Percentiles rank a stretch among this genome's conserved stretches.
Evolutionary conservation across 176 grass and related monocot species (phyloP).

Genomic region (Eremochloa ophiuroides): DNA sequence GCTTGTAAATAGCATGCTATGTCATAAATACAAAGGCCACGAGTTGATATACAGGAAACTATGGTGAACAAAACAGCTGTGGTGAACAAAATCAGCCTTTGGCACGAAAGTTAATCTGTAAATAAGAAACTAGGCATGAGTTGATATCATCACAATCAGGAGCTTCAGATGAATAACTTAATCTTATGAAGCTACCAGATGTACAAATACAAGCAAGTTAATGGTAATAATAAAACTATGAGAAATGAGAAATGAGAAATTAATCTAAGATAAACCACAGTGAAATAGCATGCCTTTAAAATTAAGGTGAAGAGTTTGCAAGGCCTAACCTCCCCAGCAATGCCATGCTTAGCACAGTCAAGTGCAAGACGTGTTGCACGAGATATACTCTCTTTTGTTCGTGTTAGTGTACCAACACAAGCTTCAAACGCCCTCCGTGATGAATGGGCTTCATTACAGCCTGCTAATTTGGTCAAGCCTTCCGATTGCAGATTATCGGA

Average conservation of each 20-base stretch:
- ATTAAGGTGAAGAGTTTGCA: conserved; percentile 27
- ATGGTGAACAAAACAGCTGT: neutral
- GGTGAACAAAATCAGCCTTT: neutral
- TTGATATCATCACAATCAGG: neutral
- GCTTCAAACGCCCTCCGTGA: conserved; percentile 70
- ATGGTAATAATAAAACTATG: neutral
- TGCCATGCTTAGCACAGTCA: conserved; percentile 91
- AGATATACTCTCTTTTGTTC: conserved; percentile 93
- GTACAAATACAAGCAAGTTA: conserved; percentile 16
- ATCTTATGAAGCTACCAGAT: conserved; percentile 18
- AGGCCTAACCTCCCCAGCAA: conserved; percentile 85
- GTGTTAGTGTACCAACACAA: conserved; percentile 74
- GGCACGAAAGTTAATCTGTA: neutral
- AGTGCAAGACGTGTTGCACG: conserved; percentile 93
- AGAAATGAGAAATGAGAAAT: too few species aligned
- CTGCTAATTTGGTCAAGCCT: conserved; percentile 39
- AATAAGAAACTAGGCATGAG: neutral
- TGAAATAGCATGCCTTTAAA: neutral
- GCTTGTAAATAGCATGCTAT: neutral
- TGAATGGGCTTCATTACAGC: conserved; percentile 57
- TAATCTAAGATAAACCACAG: conserved; percentile 16
- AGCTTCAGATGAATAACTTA: conserved; percentile 1
- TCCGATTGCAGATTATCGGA: conserved; percentile 38
- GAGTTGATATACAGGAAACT: neutral
- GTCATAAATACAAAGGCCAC: neutral